These are phyloP conservation scores for Geosmithia putterillii DNA, from an alignment of 2,329 filamentous ascomycete species.

Conservation along the genomic window DNA sequence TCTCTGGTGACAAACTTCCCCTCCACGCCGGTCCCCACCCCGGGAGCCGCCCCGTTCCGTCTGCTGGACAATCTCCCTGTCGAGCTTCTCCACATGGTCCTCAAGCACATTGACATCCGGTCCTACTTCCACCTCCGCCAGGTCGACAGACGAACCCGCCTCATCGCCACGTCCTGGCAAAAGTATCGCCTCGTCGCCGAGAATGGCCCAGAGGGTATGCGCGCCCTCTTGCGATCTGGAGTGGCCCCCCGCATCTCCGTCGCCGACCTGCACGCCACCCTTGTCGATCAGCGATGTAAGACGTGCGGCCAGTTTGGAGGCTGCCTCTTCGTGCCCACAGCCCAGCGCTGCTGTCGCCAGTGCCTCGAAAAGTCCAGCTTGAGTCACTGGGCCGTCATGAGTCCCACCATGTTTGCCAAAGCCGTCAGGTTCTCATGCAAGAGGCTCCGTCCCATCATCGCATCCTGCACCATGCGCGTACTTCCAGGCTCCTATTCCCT, in stretches of 20 bases:
- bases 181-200: neutral
- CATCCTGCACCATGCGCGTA: neutral
- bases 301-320: neutral
- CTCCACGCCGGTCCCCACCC: too few relatives aligned
- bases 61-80: neutral
- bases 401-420: neutral
- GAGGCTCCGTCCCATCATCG: neutral
- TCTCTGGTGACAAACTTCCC: too few relatives aligned
- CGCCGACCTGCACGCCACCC: neutral
- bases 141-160: neutral
- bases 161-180: neutral
- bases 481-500: neutral
- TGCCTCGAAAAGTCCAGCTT: too few relatives aligned
- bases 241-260: neutral
- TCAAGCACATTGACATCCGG: neutral
- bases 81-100: neutral
- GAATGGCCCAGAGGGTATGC: neutral
- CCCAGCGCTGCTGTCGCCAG: neutral
- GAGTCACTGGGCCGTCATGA: neutral
- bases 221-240: neutral
- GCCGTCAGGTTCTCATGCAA: too few relatives aligned
- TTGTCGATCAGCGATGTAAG: neutral
- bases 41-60: too few relatives aligned
- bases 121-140: neutral
- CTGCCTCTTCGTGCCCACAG: neutral